Percentiles rank a stretch among this genome's conserved stretches.
phyloP scores from a whole-genome alignment of 2,329 filamentous ascomycete genomes.

The Corynespora cassiicola region DNA sequence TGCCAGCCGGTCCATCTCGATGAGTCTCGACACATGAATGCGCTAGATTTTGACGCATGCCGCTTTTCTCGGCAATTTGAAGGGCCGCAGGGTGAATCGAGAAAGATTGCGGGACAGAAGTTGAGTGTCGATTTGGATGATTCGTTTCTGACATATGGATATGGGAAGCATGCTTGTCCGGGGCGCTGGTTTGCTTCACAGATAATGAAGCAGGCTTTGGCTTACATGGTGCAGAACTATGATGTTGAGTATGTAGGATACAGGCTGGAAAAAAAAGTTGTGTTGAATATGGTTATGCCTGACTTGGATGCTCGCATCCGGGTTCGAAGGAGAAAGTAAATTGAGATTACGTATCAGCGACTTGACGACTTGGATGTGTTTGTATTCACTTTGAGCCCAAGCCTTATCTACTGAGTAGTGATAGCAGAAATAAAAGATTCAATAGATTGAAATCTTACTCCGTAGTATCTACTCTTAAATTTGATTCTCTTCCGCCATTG shows the following conservation, averaged over 20 bases:
- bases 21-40: slow-evolving; percentile 2
- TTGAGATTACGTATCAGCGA: no score
- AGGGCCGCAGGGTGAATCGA: not conserved
- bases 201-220: slow-evolving; percentile 11
- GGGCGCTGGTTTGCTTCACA: slow-evolving; percentile 10
- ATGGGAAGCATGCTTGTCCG: slow-evolving; percentile 15
- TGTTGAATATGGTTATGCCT: slow-evolving; percentile 11
- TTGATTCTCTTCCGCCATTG: no score
- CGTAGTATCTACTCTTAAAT: no score
- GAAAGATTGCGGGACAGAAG: no score
- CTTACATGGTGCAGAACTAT: slow-evolving; percentile 8
- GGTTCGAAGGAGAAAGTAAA: not conserved
- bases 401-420: no score
- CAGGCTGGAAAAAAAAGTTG: not conserved
- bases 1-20: slow-evolving; percentile 8
- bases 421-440: no score
- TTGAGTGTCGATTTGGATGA: no score
- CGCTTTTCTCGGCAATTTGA: slow-evolving; percentile 7
- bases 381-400: no score
- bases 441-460: no score
- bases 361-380: no score
- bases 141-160: slow-evolving; percentile 13
- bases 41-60: slow-evolving; percentile 10
- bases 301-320: slow-evolving; percentile 1
- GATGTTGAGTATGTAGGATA: slow-evolving; percentile 7